phyloP scores from a whole-genome alignment of 2,329 filamentous ascomycete species.

The Apiospora kogelbergensis region DNA sequence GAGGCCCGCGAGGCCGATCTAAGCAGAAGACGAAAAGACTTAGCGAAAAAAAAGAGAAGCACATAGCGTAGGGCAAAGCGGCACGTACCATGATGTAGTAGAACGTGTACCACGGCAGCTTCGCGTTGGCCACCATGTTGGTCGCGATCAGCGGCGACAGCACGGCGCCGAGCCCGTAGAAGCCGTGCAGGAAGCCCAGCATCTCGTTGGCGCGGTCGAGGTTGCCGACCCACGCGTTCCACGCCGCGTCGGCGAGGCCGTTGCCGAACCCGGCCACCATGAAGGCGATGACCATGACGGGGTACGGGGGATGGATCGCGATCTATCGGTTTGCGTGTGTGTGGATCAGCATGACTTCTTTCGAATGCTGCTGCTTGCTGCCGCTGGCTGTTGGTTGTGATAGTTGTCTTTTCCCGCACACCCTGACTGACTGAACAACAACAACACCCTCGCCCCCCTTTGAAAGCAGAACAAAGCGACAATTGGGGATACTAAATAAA shows the following conservation, averaged over 20 bases:
- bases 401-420: too few relatives aligned
- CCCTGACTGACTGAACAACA: too few relatives aligned
- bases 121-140: slow-evolving; percentile 63
- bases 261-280: slow-evolving; percentile 70
- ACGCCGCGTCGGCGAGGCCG: slow-evolving; percentile 59
- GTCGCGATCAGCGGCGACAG: slow-evolving; percentile 71
- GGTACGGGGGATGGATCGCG: slow-evolving; percentile 65
- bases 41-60: not conserved
- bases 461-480: too few relatives aligned
- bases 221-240: slow-evolving; percentile 60
- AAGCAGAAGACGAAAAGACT: not conserved
- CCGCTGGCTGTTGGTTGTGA: too few relatives aligned
- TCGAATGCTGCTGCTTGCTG: not conserved
- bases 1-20: slow-evolving; percentile 53
- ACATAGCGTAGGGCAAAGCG: not conserved
- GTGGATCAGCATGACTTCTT: too few relatives aligned
- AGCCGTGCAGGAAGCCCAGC: slow-evolving; percentile 66
- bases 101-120: slow-evolving; percentile 66
- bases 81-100: slow-evolving; percentile 71
- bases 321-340: slow-evolving; percentile 40
- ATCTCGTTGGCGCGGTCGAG: slow-evolving; percentile 70
- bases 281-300: slow-evolving; percentile 64
- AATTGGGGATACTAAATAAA: too few relatives aligned
- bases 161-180: slow-evolving; percentile 68
- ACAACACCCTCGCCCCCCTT: too few relatives aligned